phyloP scores from a whole-genome alignment of 495 filamentous ascomycete species.

The Cercophora samala region DNA sequence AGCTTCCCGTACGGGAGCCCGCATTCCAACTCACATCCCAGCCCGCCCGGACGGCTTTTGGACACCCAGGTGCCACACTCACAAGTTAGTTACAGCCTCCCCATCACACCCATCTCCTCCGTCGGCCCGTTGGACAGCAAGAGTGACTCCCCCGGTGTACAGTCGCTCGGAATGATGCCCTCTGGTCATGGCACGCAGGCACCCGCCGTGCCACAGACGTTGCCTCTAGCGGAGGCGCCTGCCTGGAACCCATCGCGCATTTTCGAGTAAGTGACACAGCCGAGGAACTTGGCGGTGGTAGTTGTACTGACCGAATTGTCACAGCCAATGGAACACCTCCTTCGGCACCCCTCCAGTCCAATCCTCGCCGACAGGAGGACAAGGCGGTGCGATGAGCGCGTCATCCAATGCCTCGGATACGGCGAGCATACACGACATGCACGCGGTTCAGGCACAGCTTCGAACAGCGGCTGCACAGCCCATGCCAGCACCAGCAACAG shows the following conservation, averaged over 20 bases:
- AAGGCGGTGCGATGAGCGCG: slow-evolving; percentile 40
- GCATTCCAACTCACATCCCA: slow-evolving; percentile 54
- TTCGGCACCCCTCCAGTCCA: slow-evolving; percentile 66
- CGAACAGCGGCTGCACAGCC: slow-evolving; percentile 54
- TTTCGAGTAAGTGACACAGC: slow-evolving; percentile 71
- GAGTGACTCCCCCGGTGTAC: slow-evolving; percentile 74
- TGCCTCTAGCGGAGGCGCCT: slow-evolving; percentile 63
- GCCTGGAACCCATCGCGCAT: slow-evolving; percentile 90
- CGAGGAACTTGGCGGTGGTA: not conserved
- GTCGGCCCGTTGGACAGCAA: slow-evolving; percentile 70
- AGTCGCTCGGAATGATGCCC: slow-evolving; percentile 74
- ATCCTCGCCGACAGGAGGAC: slow-evolving; percentile 38
- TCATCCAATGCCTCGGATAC: slow-evolving; percentile 51
- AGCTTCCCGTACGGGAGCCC: slow-evolving; percentile 88
- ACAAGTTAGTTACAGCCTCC: slow-evolving; percentile 75
- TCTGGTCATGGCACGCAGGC: slow-evolving; percentile 50
- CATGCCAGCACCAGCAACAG: slow-evolving; percentile 44
- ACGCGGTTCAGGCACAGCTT: slow-evolving; percentile 47
- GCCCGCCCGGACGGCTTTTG: slow-evolving; percentile 54
- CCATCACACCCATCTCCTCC: slow-evolving; percentile 77
- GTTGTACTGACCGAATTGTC: slow-evolving; percentile 31
- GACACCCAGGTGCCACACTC: slow-evolving; percentile 52
- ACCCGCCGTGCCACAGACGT: slow-evolving; percentile 43
- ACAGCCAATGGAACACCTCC: slow-evolving; percentile 85
- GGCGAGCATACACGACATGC: slow-evolving; percentile 49